Evolutionary conservation across 768 basidiomycete genomes (phyloP).

Genomic region (Leccinum truebloodii): DNA sequence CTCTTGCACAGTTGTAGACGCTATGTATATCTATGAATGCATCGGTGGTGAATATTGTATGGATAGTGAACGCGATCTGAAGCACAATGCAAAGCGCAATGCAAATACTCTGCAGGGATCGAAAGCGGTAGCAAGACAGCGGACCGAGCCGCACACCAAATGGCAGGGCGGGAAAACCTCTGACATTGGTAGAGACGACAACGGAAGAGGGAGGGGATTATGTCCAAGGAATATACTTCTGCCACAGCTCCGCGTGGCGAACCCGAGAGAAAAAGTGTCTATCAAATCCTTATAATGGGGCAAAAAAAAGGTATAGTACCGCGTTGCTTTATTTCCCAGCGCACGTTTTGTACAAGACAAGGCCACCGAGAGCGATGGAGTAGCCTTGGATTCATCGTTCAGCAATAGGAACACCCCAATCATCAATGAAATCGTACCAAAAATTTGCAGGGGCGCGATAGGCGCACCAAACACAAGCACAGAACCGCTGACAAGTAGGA

Average conservation of each 20-base stretch:
- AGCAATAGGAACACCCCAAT: neutral
- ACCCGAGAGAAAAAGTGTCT: neutral
- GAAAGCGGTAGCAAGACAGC: neutral
- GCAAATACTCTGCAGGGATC: neutral
- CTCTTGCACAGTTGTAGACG: constrained; percentile 2
- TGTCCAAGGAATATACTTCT: constrained; percentile 1
- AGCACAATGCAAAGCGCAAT: neutral
- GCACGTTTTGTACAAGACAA: constrained; percentile 82
- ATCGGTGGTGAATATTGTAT: constrained; percentile 1
- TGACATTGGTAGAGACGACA: neutral
- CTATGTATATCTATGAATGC: constrained; percentile 11
- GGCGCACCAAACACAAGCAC: constrained; percentile 81
- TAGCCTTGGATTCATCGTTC: constrained; percentile 57
- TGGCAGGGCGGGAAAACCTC: neutral
- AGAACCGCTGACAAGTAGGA: constrained; percentile 89
- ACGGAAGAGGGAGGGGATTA: neutral
- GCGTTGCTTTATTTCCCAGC: constrained; percentile 49
- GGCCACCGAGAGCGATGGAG: constrained; percentile 81
- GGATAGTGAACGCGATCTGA: constrained; percentile 2
- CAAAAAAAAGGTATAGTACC: no score
- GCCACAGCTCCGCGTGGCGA: constrained; percentile 3
- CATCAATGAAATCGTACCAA: constrained; percentile 49
- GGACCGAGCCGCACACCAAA: neutral
- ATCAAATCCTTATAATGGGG: neutral
- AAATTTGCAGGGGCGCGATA: constrained; percentile 82